phyloP scores from a whole-genome alignment of 1,139 yeast species.

The Blastobotrys elegans region DNA sequence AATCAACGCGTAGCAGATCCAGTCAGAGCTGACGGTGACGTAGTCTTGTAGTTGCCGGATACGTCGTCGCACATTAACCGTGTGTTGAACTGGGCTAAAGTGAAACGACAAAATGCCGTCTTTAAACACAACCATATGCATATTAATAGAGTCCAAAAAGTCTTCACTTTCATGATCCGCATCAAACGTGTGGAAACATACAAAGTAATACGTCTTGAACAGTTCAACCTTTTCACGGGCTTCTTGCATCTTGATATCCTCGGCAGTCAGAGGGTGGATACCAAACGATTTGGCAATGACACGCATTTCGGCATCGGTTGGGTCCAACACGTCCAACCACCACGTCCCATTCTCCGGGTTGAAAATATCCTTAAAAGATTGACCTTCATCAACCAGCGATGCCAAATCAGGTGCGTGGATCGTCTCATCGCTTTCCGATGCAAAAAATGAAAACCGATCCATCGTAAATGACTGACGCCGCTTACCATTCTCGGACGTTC shows the following conservation, averaged over 20 bases:
- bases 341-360: conserved; percentile 51
- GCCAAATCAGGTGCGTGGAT: conserved; percentile 85
- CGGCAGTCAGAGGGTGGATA: conserved; percentile 92
- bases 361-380: conserved; percentile 62
- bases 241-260: conserved; percentile 90
- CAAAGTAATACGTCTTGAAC: conserved; percentile 82
- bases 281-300: conserved; percentile 87
- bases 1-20: conserved; percentile 95
- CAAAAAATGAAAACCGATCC: conserved; percentile 78
- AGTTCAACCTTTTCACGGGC: conserved; percentile 93
- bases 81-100: conserved; percentile 92
- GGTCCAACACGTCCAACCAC: conserved; percentile 91
- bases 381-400: conserved; percentile 60
- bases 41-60: conserved; percentile 84
- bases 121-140: conserved; percentile 86
- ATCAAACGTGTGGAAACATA: conserved; percentile 91
- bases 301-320: conserved; percentile 96
- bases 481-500: neutral
- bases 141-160: conserved; percentile 83
- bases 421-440: conserved; percentile 78
- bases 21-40: conserved; percentile 84
- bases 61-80: conserved; percentile 89
- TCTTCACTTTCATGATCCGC: conserved; percentile 34
- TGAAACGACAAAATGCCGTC: conserved; percentile 92
- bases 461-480: conserved; percentile 4